Evolutionary conservation across 176 grass and related monocot genomes (phyloP).

Genomic region (Pontederia paniculata): DNA sequence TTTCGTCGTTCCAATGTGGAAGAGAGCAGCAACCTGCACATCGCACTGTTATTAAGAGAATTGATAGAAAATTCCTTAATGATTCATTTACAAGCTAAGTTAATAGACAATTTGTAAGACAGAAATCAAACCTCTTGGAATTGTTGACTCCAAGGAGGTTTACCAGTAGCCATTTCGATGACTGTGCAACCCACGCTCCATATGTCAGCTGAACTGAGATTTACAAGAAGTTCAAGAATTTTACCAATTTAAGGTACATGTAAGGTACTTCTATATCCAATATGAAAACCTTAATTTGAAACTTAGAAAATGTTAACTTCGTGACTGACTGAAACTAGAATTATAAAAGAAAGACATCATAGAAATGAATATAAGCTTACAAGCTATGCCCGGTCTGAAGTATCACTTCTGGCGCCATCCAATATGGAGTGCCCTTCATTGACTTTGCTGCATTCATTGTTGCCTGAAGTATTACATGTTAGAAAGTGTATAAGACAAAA

Average conservation of each 20-base stretch:
- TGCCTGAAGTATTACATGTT: slow-evolving; percentile 75
- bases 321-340: too few species aligned
- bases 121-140: slow-evolving; percentile 63
- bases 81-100: background rate
- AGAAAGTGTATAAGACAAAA: too few species aligned
- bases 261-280: too few species aligned
- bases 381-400: slow-evolving; percentile 90
- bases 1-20: slow-evolving; percentile 87
- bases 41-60: slow-evolving; percentile 9
- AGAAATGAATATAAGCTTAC: slow-evolving; percentile 39
- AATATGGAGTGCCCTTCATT: slow-evolving; percentile 96
- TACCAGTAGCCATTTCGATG: slow-evolving; percentile 99
- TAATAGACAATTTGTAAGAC: background rate
- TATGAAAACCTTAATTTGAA: too few species aligned
- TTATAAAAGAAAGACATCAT: slow-evolving; percentile 2
- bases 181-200: slow-evolving; percentile 99
- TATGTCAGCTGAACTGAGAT: slow-evolving; percentile 86
- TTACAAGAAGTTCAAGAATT: slow-evolving; percentile 12
- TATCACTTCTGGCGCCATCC: slow-evolving; percentile 99
- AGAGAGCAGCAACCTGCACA: slow-evolving; percentile 83
- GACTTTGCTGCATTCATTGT: slow-evolving; percentile 96
- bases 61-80: background rate
- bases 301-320: too few species aligned
- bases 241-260: background rate
- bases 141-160: slow-evolving; percentile 95